phyloP scores from a whole-genome alignment of 2,329 filamentous ascomycete species.

The Salinomyces thailandicus region DNA sequence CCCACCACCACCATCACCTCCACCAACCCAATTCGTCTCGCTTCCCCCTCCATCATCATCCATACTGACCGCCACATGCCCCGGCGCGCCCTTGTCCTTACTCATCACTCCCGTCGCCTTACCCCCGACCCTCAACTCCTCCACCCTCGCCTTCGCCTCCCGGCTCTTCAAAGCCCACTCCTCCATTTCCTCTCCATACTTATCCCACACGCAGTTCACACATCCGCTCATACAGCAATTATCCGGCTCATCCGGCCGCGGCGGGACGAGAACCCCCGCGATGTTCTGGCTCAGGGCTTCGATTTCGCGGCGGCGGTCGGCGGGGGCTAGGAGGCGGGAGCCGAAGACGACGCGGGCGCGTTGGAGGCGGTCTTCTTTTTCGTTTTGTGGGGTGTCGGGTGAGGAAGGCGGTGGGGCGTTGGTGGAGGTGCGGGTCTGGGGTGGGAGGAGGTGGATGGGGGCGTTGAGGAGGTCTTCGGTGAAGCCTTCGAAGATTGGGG shows the following conservation, averaged over 20 bases:
- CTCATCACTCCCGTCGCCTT: slow-evolving; percentile 28
- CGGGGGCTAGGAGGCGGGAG: slow-evolving; percentile 62
- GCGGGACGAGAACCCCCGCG: slow-evolving; percentile 73
- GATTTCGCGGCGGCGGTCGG: slow-evolving; percentile 53
- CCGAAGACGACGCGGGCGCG: slow-evolving; percentile 69
- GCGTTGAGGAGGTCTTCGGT: slow-evolving; percentile 16
- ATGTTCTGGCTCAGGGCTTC: slow-evolving; percentile 52
- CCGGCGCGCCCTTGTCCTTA: slow-evolving; percentile 31
- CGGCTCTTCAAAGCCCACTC: slow-evolving; percentile 62
- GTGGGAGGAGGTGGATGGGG: slow-evolving; percentile 5
- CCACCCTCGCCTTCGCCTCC: slow-evolving; percentile 50
- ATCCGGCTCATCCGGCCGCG: slow-evolving; percentile 77
- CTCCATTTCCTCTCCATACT: slow-evolving; percentile 83
- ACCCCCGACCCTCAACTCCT: slow-evolving; percentile 18
- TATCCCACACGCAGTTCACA: slow-evolving; percentile 94
- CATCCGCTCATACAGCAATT: slow-evolving; percentile 99
- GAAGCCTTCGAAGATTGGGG: slow-evolving; percentile 13
- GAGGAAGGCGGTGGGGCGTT: slow-evolving; percentile 23
- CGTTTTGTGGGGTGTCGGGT: slow-evolving; percentile 32
- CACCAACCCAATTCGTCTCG: slow-evolving; percentile 52
- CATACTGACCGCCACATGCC: slow-evolving; percentile 50
- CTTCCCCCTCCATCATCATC: slow-evolving; percentile 73
- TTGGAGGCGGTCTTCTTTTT: slow-evolving; percentile 45
- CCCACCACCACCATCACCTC: slow-evolving; percentile 11
- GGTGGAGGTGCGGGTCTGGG: slow-evolving; percentile 6